Evolutionary conservation across 345 rosid genomes (phyloP).

Genomic region (Zanthoxylum bungeanum): DNA sequence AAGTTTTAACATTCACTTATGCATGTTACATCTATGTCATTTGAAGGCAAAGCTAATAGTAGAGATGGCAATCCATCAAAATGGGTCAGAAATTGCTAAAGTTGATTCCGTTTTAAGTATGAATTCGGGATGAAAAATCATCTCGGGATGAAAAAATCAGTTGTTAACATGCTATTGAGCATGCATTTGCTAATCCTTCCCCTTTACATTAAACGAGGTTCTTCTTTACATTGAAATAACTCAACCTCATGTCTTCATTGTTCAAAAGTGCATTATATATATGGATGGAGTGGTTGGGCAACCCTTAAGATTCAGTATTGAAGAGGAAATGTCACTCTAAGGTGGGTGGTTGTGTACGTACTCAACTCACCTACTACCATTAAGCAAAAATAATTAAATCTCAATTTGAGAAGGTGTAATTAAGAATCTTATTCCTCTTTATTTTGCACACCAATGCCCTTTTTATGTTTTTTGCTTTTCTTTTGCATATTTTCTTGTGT

Average conservation of each 20-base stretch:
- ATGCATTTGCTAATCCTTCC: slow-evolving; percentile 6
- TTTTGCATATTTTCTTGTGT: background rate
- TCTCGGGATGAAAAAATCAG: too few species aligned
- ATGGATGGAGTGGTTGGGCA: slow-evolving; percentile 21
- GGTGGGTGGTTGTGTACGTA: slow-evolving; percentile 29
- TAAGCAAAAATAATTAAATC: background rate
- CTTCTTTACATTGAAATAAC: background rate
- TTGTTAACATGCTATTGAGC: background rate
- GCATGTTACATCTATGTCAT: background rate
- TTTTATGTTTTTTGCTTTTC: slow-evolving; percentile 14
- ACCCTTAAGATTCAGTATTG: slow-evolving; percentile 13
- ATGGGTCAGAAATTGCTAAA: too few species aligned
- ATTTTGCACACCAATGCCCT: slow-evolving; percentile 1
- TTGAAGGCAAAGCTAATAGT: slow-evolving; percentile 2
- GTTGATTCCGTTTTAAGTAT: too few species aligned
- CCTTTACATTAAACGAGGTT: background rate
- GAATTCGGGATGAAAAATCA: too few species aligned
- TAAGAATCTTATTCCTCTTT: background rate
- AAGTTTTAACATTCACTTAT: slow-evolving; percentile 3
- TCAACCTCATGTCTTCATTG: slow-evolving; percentile 3
- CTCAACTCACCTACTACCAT: slow-evolving; percentile 23
- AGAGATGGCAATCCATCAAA: too few species aligned
- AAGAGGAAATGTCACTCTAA: slow-evolving; percentile 7
- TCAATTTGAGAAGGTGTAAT: slow-evolving; percentile 5
- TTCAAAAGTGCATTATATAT: background rate